Percentiles rank a stretch among this genome's conserved stretches.
These are phyloP conservation scores for Wickerhamomyces sp. DNA, from an alignment of 1,139 yeast genomes.

Conservation along the genomic window DNA sequence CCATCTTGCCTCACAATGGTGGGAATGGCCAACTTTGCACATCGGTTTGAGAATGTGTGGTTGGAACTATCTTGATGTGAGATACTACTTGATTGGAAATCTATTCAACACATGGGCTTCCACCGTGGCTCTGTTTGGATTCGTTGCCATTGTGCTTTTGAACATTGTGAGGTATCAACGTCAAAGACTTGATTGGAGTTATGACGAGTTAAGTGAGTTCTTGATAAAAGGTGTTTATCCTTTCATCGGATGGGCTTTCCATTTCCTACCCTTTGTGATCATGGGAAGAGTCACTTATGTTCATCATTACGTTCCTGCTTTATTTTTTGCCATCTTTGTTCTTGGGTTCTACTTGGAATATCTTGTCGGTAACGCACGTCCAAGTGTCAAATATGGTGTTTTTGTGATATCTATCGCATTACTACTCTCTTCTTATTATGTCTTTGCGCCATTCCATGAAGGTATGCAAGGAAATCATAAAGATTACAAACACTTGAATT, in stretches of 20 bases:
- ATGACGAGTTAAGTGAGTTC: slow-evolving; percentile 26
- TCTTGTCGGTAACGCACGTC: slow-evolving; percentile 14
- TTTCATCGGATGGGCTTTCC: slow-evolving; percentile 66
- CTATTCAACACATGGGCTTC: slow-evolving; percentile 66
- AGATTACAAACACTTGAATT: slow-evolving; percentile 38
- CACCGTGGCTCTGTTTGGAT: slow-evolving; percentile 29
- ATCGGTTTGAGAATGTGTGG: slow-evolving; percentile 67
- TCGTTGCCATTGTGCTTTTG: slow-evolving; percentile 31
- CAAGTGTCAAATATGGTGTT: slow-evolving; percentile 25
- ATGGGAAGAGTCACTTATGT: slow-evolving; percentile 85
- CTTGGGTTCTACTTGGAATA: slow-evolving; percentile 55
- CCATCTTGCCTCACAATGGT: slow-evolving; percentile 61
- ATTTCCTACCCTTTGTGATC: slow-evolving; percentile 64
- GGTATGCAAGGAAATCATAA: slow-evolving; percentile 49
- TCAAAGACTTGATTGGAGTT: slow-evolving; percentile 34
- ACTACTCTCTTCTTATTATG: slow-evolving; percentile 32
- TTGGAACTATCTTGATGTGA: slow-evolving; percentile 46
- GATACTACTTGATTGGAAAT: slow-evolving; percentile 62
- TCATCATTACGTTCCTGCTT: slow-evolving; percentile 79
- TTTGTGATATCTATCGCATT: slow-evolving; percentile 34
- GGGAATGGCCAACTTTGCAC: slow-evolving; percentile 74
- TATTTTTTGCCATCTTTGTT: slow-evolving; percentile 68
- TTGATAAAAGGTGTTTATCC: slow-evolving; percentile 57
- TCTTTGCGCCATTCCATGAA: slow-evolving; percentile 40
- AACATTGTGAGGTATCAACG: slow-evolving; percentile 58